A percentile compares a stretch with the other conserved stretches of the same genome.
These are phyloP conservation scores for Orbilia javanica DNA, from an alignment of 2,329 filamentous ascomycete species.

Conservation along the genomic window DNA sequence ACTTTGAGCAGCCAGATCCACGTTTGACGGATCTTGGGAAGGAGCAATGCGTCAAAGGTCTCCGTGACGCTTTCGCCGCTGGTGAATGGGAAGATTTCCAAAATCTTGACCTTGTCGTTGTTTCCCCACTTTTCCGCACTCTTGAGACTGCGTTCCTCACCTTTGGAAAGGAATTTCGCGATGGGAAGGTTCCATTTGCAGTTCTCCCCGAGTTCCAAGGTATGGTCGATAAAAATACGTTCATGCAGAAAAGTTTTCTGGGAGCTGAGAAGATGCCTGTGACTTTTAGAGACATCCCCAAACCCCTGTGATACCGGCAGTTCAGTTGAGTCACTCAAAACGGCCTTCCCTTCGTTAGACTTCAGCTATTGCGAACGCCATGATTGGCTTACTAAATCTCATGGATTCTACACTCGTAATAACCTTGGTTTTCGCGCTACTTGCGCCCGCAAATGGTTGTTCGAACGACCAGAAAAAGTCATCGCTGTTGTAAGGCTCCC, in stretches of 20 bases:
- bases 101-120: slow-evolving; percentile 32
- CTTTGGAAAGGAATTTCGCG: slow-evolving; percentile 33
- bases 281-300: slow-evolving; percentile 37
- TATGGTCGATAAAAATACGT: not conserved
- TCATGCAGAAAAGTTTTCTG: not conserved
- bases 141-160: slow-evolving; percentile 39
- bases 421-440: slow-evolving; percentile 42
- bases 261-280: not conserved
- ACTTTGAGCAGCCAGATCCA: slow-evolving; percentile 55
- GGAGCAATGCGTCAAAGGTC: slow-evolving; percentile 40
- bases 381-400: slow-evolving; percentile 46
- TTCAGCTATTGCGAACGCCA: slow-evolving; percentile 47
- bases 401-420: slow-evolving; percentile 52
- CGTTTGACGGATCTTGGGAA: slow-evolving; percentile 42
- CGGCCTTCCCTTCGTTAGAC: slow-evolving; percentile 22
- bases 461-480: slow-evolving; percentile 47
- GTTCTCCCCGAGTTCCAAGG: slow-evolving; percentile 48
- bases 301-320: slow-evolving; percentile 51
- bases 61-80: slow-evolving; percentile 44
- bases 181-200: slow-evolving; percentile 20
- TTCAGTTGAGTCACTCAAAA: slow-evolving; percentile 25
- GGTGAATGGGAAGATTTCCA: slow-evolving; percentile 54
- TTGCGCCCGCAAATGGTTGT: slow-evolving; percentile 50
- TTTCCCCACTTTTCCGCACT: slow-evolving; percentile 53
- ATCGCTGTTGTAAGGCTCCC: slow-evolving; percentile 45